Evolutionary conservation across 345 rosid genomes (phyloP).

Genomic region (Aquilaria malaccensis): DNA sequence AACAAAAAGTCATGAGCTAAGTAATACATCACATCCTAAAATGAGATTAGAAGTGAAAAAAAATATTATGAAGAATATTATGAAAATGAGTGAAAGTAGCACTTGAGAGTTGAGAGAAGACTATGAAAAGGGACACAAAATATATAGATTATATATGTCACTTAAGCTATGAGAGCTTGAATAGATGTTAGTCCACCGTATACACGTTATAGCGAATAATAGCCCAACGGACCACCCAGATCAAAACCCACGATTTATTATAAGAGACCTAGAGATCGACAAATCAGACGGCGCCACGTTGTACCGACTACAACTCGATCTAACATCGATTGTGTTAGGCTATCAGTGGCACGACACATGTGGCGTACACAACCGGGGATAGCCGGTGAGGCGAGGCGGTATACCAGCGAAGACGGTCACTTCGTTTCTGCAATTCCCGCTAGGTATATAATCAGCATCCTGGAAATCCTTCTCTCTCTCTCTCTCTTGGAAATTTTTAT

Average conservation of each 20-base stretch:
- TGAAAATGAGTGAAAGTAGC: too few relatives aligned
- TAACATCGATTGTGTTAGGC: slow-evolving; percentile 18
- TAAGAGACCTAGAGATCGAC: slow-evolving; percentile 4
- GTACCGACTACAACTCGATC: slow-evolving; percentile 24
- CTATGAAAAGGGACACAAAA: too few relatives aligned
- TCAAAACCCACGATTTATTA: slow-evolving; percentile 2
- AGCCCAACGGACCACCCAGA: neutral
- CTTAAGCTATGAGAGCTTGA: too few relatives aligned
- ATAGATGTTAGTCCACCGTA: too few relatives aligned
- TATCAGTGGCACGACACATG: slow-evolving; percentile 23
- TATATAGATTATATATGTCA: too few relatives aligned
- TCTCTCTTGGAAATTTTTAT: neutral
- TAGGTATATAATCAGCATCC: slow-evolving; percentile 35
- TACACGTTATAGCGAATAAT: too few relatives aligned
- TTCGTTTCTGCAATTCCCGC: slow-evolving; percentile 39
- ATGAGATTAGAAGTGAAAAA: too few relatives aligned
- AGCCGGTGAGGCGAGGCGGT: slow-evolving; percentile 13
- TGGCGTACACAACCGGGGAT: neutral
- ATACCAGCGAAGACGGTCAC: slow-evolving; percentile 34
- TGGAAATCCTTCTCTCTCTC: neutral
- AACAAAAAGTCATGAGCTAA: too few relatives aligned
- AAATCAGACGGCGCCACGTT: slow-evolving; percentile 19
- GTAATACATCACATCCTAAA: too few relatives aligned
- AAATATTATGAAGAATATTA: too few relatives aligned
- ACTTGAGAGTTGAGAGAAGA: too few relatives aligned